Conservation (phyloP, 2,329 filamentous ascomycete genomes). For the Aspergillus viridinutans region DNA sequence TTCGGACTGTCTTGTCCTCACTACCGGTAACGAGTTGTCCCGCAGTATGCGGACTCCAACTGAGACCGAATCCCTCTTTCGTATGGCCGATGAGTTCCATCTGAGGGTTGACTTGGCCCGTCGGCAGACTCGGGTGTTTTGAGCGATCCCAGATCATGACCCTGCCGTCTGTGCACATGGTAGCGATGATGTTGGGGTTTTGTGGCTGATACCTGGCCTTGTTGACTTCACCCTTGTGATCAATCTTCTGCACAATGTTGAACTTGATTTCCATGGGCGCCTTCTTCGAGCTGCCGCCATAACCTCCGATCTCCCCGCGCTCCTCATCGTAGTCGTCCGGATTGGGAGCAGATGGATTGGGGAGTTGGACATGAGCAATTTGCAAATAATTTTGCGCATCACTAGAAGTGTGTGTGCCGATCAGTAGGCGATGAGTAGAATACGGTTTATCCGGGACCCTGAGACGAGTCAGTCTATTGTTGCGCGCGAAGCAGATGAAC, state of each 20-base stretch:
- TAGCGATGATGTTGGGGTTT: conserved; percentile 94
- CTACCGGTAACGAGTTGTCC: conserved; percentile 86
- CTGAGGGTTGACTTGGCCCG: conserved; percentile 71
- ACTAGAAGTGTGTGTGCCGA: conserved; percentile 91
- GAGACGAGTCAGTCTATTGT: conserved; percentile 2
- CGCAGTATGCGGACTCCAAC: conserved; percentile 81
- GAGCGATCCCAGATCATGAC: conserved; percentile 94
- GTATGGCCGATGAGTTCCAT: conserved; percentile 81
- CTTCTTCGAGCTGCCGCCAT: conserved; percentile 68
- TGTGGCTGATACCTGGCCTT: conserved; percentile 97
- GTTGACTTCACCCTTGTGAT: conserved; percentile 95
- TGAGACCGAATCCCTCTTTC: conserved; percentile 84
- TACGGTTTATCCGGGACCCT: conserved; percentile 79
- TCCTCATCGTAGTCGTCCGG: conserved; percentile 86
- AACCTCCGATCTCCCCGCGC: conserved; percentile 87
- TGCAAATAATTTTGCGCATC: conserved; percentile 86
- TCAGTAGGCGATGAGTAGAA: conserved; percentile 79
- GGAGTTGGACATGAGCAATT: conserved; percentile 90
- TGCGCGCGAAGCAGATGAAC: neutral
- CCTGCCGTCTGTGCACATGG: conserved; percentile 79
- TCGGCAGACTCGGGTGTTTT: conserved; percentile 78
- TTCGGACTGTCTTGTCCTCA: conserved; percentile 83
- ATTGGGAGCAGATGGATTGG: conserved; percentile 68
- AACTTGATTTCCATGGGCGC: conserved; percentile 72
- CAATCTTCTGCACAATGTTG: conserved; percentile 90